Evolutionary conservation across 805 yeast species (phyloP), one percentile per base, ranked within the genome.

Genomic region (Saturnispora quitensis): DNA sequence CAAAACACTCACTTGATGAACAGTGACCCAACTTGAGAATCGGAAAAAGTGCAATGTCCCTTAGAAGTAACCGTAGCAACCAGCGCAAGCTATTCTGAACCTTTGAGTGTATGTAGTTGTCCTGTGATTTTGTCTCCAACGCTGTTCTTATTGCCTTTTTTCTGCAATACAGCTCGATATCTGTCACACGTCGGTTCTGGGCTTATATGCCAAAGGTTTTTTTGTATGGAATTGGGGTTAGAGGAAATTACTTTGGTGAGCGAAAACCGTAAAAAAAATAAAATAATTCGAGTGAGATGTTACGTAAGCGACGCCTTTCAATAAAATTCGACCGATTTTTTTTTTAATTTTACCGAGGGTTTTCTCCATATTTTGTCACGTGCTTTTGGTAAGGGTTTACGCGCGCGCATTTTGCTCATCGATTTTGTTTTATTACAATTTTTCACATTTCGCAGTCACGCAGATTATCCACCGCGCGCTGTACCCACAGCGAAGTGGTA

Each of bases 381-480:
- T 48, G 50, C 42, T 33, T 42, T 8, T 1, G 3, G 15, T 8
- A 9, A 40, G 50, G 50, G 50, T 24, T 42, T 22, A 34, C 0
- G n/a, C 1, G 27, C 15, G 27, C 5, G 27, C 5, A 25, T 5
- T 27, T 27, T 25, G 42, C 42, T 38, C 42, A 38, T 25, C 42
- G 20, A 7, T 7, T n/a, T 17, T 38, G 10, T 2, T 24, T 9
- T 18, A 10, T 18, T 18, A 9, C 13, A 45, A 15, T 22, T 45
- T 36, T 46, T 25, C 31, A 22, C 5, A 17, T 47, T 40, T 28
- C 50, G 42, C 50, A 48, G 50, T 48, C 50, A 48, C 50, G 42
- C 15, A 22, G n/a, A 13, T 33, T 22, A 15, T 9, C n/a, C 5
- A 27, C 13, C 13, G 22, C 45, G n/a, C 35, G 20, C 24, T 6